Evolutionary conservation across 441 rosid genomes (phyloP).

Genomic region (Adansonia gregorii): DNA sequence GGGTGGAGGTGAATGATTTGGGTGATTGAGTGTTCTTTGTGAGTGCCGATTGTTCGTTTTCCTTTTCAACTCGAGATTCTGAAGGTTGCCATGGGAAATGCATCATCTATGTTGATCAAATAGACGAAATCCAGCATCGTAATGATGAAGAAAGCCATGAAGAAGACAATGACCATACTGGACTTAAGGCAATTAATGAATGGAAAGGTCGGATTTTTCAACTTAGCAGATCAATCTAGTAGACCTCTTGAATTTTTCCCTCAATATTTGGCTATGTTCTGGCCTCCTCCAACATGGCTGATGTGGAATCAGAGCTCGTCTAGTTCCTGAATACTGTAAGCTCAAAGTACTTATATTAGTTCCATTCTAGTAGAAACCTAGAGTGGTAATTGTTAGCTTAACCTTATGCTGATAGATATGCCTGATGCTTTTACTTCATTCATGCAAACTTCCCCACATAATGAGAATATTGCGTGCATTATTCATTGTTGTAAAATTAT

Average conservation of each 20-base stretch:
- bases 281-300: conserved; percentile 32
- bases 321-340: conserved; percentile 10
- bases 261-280: conserved; percentile 14
- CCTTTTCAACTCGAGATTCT: conserved; percentile 1
- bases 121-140: not conserved
- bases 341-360: not conserved
- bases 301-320: not conserved
- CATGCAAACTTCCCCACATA: not conserved
- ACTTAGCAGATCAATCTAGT: not conserved
- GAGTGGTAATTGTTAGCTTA: not conserved
- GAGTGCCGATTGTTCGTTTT: conserved; percentile 15
- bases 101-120: conserved; percentile 24
- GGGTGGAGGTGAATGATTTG: conserved; percentile 18
- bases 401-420: not conserved
- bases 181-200: not conserved
- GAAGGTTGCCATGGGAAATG: not conserved
- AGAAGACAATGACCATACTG: not conserved
- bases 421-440: not conserved
- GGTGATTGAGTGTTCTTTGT: conserved; percentile 24
- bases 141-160: not conserved
- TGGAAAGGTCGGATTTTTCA: conserved; percentile 5
- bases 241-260: conserved; percentile 9
- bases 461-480: not conserved
- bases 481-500: not conserved
- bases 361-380: not conserved